Evolutionary conservation across 768 basidiomycete species (phyloP).

Genomic region (Lepiota brunneoincarnata): DNA sequence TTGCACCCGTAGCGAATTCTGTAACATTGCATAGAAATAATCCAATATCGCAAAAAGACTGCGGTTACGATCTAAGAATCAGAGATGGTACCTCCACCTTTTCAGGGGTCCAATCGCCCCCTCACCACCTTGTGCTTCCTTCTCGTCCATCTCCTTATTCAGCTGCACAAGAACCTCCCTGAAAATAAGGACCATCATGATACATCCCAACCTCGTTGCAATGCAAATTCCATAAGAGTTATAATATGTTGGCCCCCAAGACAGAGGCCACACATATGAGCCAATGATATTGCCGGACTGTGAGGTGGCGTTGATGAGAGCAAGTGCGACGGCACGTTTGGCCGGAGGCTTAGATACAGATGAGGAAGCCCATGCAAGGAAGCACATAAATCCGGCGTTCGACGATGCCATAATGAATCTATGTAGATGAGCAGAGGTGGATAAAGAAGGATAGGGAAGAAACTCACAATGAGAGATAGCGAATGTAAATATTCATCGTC

Average conservation of each 20-base stretch:
- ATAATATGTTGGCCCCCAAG: conserved; percentile 70
- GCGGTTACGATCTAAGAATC: no score
- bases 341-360: conserved; percentile 58
- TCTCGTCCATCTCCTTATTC: conserved; percentile 37
- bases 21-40: no score
- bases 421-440: background rate
- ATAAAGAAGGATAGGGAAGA: background rate
- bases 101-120: background rate
- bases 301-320: conserved; percentile 76
- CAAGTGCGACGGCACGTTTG: conserved; percentile 85
- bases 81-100: no score
- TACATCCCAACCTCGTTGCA: conserved; percentile 45
- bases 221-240: conserved; percentile 75
- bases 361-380: conserved; percentile 50
- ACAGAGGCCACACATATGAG: conserved; percentile 62
- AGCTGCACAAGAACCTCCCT: conserved; percentile 38
- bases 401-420: conserved; percentile 79
- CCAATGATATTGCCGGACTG: conserved; percentile 84
- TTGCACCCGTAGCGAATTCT: no score
- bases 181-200: conserved; percentile 49
- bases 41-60: no score
- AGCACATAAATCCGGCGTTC: conserved; percentile 69
- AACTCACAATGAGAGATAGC: conserved; percentile 61
- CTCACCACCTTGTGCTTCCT: conserved; percentile 30
- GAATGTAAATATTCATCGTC: conserved; percentile 58